Base-by-base conservation (phyloP, 2,329 filamentous ascomycete species). In the Pochonia chlamydosporia region DNA sequence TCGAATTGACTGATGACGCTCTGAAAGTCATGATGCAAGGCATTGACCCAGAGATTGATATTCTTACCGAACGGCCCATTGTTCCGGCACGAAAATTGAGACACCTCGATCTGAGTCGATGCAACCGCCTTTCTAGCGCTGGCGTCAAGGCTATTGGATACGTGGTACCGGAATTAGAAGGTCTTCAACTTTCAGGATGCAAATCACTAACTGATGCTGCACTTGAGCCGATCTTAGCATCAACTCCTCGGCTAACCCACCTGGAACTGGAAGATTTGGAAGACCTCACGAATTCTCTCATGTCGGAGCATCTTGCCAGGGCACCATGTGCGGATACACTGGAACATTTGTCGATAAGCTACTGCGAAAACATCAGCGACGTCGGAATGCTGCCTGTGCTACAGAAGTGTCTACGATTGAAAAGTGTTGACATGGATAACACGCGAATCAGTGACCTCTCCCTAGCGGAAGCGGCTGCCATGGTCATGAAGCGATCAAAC, bases 231-330 rank as follows among this genome's bases (percentile, higher is more conserved):
- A 74, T 97, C 18, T 69, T 97, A 3, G 82, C 82, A 5, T 88
- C 88, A 0, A 81, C 87, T 0, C 87, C 89, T 1, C 75, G 78
- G 5, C 77, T 99, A 16, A 91, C 88, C 0, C 89, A 95, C 61
- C 74, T 99, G 36, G 93, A 97, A 55, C 70, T 97, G 3, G 93
- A 99, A 65, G 91, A 96, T 56, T 74, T 96, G 11, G 76, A 82
- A 5, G 75, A 83, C 24, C 70, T 97, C 13, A 91, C 86, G 16
- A 95, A 97, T 61, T 69, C 72, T 4, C 71, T 89, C 1, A 70
- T 96, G 3, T 77, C 76, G 0, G 77, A 89, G 47, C 81, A 86
- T 51, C 73, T 99, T 7, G 83, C 89, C 41, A 85, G 81, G 56
- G 79, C 89, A 0, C 85, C 89, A 0, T 95, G 89, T 60, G 85